Base-by-base conservation (phyloP, 306 rosid species). In the Phaseolus lunatus region DNA sequence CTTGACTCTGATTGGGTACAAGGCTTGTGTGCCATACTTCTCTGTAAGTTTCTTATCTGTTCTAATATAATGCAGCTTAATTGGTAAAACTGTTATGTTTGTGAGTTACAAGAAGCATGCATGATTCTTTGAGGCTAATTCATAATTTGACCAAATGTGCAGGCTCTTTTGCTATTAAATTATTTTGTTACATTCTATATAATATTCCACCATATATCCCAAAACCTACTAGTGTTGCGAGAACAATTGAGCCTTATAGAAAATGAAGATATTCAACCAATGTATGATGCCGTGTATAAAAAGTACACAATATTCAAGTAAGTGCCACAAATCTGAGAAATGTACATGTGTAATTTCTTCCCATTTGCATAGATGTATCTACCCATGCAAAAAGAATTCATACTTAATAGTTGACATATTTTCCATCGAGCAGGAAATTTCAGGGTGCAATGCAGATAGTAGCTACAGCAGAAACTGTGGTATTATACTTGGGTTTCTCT, bases 381-480 rank as follows among this genome's bases (percentile, higher is more conserved):
- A 10, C 29, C 27, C 41, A 39, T 59, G n/a, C 45, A 31, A 63
- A 50, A 81, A 68, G 19, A 74, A 16, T 48, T 78, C 26, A 43
- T 23, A 65, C 58, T 80, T 74, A 45, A 26, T 71, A n/a, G 78
- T 73, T 33, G 35, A 84, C 43, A 14, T 67, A 24, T 27, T 67
- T 86, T 22, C 26, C 56, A 80, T 50, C 52, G 58, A 79, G 64
- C 88, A 96, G 99, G 84, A 96, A 91, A 80, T 96, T 96, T 79
- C 97, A 91, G 80, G 96, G 88, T 65, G 93, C 96, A 57, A 96
- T 96, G 99, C 99, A 96, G 90, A 88, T 96, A 50, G 94, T 96
- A 57, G 99, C 98, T 62, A 78, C 83, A 83, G 96, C 93, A 37
- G 99, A 92, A 86, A 91, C 88, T 62, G 69, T 87, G 99, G 98